Conservation (phyloP, 495 filamentous ascomycete species). For the Hypoxylon intermedium region DNA sequence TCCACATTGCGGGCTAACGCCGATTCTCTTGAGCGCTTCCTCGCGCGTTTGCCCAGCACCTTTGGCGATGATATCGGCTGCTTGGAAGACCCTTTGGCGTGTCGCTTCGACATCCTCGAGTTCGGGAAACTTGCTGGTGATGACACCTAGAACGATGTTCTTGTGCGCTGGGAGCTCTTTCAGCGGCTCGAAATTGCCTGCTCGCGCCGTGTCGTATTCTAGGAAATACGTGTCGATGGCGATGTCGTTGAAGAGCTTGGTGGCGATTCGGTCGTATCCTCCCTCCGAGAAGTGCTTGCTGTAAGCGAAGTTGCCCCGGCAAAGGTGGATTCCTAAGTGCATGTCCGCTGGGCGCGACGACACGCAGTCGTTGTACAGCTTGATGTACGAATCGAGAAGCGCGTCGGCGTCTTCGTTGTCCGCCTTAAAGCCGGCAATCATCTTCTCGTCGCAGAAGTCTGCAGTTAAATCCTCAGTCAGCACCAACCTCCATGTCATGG, state of each 20-base stretch:
- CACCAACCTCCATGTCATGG: neutral
- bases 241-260: constrained; percentile 71
- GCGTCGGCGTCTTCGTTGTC: constrained; percentile 65
- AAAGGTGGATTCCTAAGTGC: constrained; percentile 72
- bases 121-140: constrained; percentile 71
- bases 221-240: constrained; percentile 74
- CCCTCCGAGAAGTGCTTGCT: constrained; percentile 75
- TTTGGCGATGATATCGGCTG: constrained; percentile 67
- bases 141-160: constrained; percentile 72
- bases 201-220: constrained; percentile 72
- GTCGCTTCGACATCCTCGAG: constrained; percentile 70
- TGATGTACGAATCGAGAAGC: constrained; percentile 70
- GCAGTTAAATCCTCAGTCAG: constrained; percentile 9
- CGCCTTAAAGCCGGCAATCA: constrained; percentile 66
- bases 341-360: constrained; percentile 62
- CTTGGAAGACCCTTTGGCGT: constrained; percentile 65
- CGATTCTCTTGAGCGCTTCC: constrained; percentile 65
- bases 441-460: constrained; percentile 75
- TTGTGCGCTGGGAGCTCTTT: constrained; percentile 69
- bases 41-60: constrained; percentile 63
- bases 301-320: constrained; percentile 73
- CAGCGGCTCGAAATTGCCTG: constrained; percentile 73
- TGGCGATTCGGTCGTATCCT: constrained; percentile 73
- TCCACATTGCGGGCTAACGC: constrained; percentile 74
- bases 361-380: constrained; percentile 71